Evolutionary conservation across 2,329 filamentous ascomycete genomes (phyloP), one percentile per base, ranked within the genome.

Genomic region (Didymella sp.): DNA sequence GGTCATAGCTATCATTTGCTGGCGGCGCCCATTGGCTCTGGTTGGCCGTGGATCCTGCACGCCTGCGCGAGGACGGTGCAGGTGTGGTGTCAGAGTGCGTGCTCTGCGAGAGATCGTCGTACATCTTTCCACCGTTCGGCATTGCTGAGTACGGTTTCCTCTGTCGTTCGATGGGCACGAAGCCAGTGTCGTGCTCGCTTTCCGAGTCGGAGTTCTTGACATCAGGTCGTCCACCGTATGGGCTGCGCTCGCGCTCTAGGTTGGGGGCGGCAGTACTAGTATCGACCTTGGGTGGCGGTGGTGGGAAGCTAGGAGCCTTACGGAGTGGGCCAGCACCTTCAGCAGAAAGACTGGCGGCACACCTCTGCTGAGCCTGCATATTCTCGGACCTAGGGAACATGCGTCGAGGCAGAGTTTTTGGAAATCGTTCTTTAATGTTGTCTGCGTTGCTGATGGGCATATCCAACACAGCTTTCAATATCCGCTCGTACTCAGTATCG

Each of bases 381-480:
- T 91, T 85, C 1, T 84, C 80, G 7, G 76, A 73, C 0, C 79
- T 78, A 0, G 92, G 92, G 35, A 96, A 85, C 3, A 95, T 80
- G 48, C 89, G 83, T 37, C 91, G 82, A 1, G 90, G 88, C 2
- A 96, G 82, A 64, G 92, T 88, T 62, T 91, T 92, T 0, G 92
- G 92, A 51, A 96, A 88, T 2, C 89, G 82, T 73, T 93, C 90
- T 11, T 84, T 86, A 61, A 82, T 84, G 44, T 89, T 84, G 51
- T 82, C 80, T 0, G 86, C 81, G 51, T 88, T 86, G 66, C 73
- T 87, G 65, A 96, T 89, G 0, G 91, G 89, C 75, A 93, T 85
- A 41, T 88, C 83, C 3, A 86, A 74, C 3, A 93, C 84, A 21
- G 91, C 85, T 55, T 84, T 86, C 40, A 86, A 81, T 4, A 96